Conservation (phyloP, 192 early-diverging fungal species). For the Radiomyces spectabilis region DNA sequence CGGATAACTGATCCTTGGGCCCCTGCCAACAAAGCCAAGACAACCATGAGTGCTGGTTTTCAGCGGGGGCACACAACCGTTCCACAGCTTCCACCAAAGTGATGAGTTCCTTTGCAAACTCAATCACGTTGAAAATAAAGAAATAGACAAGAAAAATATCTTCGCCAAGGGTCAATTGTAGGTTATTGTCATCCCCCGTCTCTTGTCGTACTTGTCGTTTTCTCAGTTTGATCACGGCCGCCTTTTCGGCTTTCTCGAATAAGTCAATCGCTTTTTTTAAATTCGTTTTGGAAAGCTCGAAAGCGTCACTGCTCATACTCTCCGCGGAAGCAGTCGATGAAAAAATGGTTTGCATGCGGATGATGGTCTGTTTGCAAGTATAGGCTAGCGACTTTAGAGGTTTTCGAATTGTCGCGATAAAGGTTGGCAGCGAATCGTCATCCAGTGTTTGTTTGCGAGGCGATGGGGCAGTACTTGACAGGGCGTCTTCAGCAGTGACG, state of each 20-base stretch:
- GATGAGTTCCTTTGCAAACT: slow-evolving; percentile 61
- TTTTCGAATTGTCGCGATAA: slow-evolving; percentile 38
- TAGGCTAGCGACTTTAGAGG: slow-evolving; percentile 48
- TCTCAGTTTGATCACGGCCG: slow-evolving; percentile 34
- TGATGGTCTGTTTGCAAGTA: slow-evolving; percentile 47
- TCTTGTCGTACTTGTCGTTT: slow-evolving; percentile 9
- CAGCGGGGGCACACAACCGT: neutral
- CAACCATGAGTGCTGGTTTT: neutral
- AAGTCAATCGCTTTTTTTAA: slow-evolving; percentile 38
- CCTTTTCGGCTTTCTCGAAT: slow-evolving; percentile 40
- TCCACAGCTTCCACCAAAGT: slow-evolving; percentile 32
- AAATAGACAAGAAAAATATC: slow-evolving; percentile 73
- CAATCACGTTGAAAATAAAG: slow-evolving; percentile 73
- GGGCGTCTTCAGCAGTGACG: neutral
- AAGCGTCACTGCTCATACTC: neutral
- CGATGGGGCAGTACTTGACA: neutral
- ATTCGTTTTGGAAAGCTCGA: slow-evolving; percentile 21
- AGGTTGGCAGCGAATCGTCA: slow-evolving; percentile 27
- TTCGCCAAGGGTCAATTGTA: slow-evolving; percentile 36
- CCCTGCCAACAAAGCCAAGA: too few species aligned
- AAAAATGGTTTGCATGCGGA: slow-evolving; percentile 29
- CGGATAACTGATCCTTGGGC: too few species aligned
- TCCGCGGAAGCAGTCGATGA: neutral
- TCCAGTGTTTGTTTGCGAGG: neutral
- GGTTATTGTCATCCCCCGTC: neutral